Conservation (phyloP, 352 stramenopile genomes). For the Pythium brassicae region DNA sequence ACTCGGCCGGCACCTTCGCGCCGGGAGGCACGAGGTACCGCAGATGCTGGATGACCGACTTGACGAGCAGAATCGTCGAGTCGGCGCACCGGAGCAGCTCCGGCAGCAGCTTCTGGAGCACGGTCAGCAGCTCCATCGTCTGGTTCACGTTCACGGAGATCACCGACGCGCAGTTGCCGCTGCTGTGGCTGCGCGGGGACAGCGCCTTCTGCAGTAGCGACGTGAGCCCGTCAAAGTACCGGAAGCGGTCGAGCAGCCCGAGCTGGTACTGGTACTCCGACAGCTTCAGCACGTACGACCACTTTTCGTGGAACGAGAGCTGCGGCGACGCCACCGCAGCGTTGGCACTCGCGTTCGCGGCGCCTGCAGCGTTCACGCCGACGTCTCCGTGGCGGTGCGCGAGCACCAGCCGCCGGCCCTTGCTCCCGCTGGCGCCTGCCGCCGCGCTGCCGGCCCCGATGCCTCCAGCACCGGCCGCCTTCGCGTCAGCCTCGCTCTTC, state of each 20-base stretch:
- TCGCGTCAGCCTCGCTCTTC: slow-evolving; percentile 14
- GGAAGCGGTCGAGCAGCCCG: slow-evolving; percentile 59
- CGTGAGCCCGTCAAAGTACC: slow-evolving; percentile 77
- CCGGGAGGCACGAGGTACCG: slow-evolving; percentile 68
- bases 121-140: slow-evolving; percentile 67
- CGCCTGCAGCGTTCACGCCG: slow-evolving; percentile 8
- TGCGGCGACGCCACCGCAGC: slow-evolving; percentile 17
- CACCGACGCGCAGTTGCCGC: slow-evolving; percentile 31
- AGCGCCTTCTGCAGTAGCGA: slow-evolving; percentile 78
- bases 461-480: not conserved
- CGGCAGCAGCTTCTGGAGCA: slow-evolving; percentile 67
- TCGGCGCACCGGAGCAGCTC: slow-evolving; percentile 63
- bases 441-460: not conserved
- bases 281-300: slow-evolving; percentile 79
- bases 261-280: slow-evolving; percentile 82
- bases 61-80: slow-evolving; percentile 60
- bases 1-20: slow-evolving; percentile 29
- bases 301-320: slow-evolving; percentile 65
- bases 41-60: slow-evolving; percentile 73
- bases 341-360: slow-evolving; percentile 6
- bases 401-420: slow-evolving; percentile 6
- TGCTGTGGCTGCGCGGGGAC: slow-evolving; percentile 35
- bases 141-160: slow-evolving; percentile 64
- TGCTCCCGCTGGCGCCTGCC: not conserved
- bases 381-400: slow-evolving; percentile 34